A percentile compares a stretch with the other conserved stretches of the same genome.
Conservation (phyloP, 1,284 basidiomycete genomes). For the Sporisorium scitamineum region DNA sequence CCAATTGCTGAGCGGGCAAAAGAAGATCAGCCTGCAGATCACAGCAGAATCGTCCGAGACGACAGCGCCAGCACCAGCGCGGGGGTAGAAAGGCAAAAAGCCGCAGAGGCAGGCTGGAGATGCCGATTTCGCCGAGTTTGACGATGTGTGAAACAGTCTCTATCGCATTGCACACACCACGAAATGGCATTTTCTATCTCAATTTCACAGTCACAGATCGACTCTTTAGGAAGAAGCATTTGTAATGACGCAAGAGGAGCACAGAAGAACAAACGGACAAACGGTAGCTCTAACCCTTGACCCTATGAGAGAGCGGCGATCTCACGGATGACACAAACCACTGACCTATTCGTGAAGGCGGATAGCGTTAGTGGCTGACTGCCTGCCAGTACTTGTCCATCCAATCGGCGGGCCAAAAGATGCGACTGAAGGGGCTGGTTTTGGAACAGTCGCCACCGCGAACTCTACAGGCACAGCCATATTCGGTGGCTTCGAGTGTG, state of each 20-base stretch:
- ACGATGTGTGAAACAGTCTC: conserved; percentile 6
- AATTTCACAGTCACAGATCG: too few species aligned
- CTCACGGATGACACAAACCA: too few species aligned
- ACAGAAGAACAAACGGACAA: too few species aligned
- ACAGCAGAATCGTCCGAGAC: conserved; percentile 30
- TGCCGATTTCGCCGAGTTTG: conserved; percentile 38
- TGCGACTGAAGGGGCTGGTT: conserved; percentile 6
- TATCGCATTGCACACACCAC: too few species aligned
- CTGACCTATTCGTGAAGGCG: too few species aligned
- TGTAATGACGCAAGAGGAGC: too few species aligned
- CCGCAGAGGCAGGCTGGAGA: conserved; percentile 20
- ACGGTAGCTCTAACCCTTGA: too few species aligned
- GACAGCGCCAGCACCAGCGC: conserved; percentile 37
- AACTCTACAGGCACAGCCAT: conserved; percentile 43
- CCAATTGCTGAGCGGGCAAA: conserved; percentile 37
- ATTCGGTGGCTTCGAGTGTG: conserved; percentile 19
- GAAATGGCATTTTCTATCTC: too few species aligned
- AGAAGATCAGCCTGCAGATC: conserved; percentile 54
- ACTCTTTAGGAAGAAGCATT: too few species aligned
- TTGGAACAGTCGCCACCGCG: conserved; percentile 17
- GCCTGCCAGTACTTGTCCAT: conserved; percentile 17
- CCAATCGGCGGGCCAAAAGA: conserved; percentile 37
- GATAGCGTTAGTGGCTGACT: too few species aligned
- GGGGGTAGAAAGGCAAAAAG: conserved; percentile 9
- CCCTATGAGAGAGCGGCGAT: too few species aligned